Evolutionary conservation across 441 rosid species (phyloP), one percentile per base, ranked within the genome.

Genomic region (Adansonia grandidieri): DNA sequence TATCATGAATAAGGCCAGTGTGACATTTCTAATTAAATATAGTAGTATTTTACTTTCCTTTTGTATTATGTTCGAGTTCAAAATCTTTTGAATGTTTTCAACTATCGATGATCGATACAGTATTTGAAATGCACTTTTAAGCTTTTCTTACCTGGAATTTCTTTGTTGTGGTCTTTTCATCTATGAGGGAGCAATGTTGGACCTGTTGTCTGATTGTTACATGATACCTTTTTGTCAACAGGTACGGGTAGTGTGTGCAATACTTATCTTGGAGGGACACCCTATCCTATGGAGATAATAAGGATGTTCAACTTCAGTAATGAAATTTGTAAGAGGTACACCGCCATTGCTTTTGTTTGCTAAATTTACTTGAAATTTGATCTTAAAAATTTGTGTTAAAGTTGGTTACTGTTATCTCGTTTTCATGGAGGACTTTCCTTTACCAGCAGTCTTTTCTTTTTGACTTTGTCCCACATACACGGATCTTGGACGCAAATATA

Each of bases 271-370:
- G 97, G 93, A 73, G 81, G 56, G 37, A 79, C 77, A 5, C 93
- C 92, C 5, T 85, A 81, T 82, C 79, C 93, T 63, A 85, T 90
- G 83, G 98, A 94, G 47, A 92, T 94, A 81, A 90, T 89, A 67
- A 92, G 94, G 86, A 91, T 94, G 81, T 96, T 96, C 86, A 96
- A 94, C 85, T 91, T 96, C 81, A 84, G 77, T 78, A 87, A 83
- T 83, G 91, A 89, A 80, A 84, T 87, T 79, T 85, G 88, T 82
- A 82, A 86, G 86, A 90, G 99, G 99, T 93, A 81, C 66, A 67
- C 79, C 62, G 61, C 80, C 69, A 69, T n/a, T 8, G 24, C 68
- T 44, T 78, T 28, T 73, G 44, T 62, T 42, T 44, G n/a, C 80
- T 54, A 28, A 71, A 58, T 64, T 19, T 40, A 9, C 44, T 63